Evolutionary conservation across 495 filamentous ascomycete genomes (phyloP), one percentile per base, ranked within the genome.

Genomic region (Hypomontagnella submonticulosa): DNA sequence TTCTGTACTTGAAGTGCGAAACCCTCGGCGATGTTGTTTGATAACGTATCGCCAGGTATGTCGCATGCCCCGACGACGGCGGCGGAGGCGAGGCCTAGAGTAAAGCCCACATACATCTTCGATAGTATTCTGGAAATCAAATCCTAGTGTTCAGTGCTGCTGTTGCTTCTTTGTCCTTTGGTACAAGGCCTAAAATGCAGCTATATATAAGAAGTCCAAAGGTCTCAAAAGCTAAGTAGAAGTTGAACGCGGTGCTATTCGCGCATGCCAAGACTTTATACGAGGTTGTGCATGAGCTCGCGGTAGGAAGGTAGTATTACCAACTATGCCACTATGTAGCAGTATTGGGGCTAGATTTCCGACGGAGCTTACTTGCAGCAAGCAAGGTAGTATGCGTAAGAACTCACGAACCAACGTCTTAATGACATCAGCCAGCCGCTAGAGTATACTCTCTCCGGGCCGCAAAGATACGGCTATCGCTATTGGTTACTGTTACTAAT

Each of bases 1-100:
- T 85, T 84, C 62, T 85, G 83, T 23, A 84, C 69, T 66, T 79
- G 74, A 51, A 84, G 62, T 2, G 78, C 65, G 64, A 86, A 85
- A 18, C 71, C 46, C 13, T 71, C 61, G 34, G 72, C 53, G 66
- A 85, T 80, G 62, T 67, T 79, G 66, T 73, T 77, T 0, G 79
- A 63, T 11, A 77, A 71, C 3, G 76, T 44, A 5, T 44, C 63
- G 0, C 61, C 40, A 9, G 81, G 80, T 42, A 82, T 77, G 1
- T 59, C 70, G 67, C 82, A 84, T 37, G 79, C 76, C 52, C 69
- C 67, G 15, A 67, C 57, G 11, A 67, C 19, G 36, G 71, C 68
- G 9, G 66, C 70, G 8, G 63, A 70, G 30, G 66, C 55, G 27
- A 81, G 57, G 18, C 43, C 18, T 3, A 57, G 40, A 12, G 56